These are phyloP conservation scores for Paragyromitra xinjiangensis DNA, from an alignment of 495 filamentous ascomycete species.

Conservation along the genomic window DNA sequence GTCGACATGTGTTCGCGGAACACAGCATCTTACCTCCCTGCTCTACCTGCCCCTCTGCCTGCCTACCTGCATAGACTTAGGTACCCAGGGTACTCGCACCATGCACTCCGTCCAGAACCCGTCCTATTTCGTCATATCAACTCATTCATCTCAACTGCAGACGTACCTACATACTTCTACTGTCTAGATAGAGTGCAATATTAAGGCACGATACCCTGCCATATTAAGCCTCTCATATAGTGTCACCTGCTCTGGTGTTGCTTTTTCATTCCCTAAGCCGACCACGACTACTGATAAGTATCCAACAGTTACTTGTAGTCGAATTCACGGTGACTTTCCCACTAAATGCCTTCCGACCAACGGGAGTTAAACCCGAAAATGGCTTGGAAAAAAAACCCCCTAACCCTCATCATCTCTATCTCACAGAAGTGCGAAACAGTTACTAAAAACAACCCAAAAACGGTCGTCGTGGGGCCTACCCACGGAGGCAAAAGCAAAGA, in stretches of 20 bases:
- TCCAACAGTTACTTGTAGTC: neutral
- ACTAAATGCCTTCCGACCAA: neutral
- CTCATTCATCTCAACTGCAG: constrained; percentile 10
- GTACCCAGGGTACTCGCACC: neutral
- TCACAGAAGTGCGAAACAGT: neutral
- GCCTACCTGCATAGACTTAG: constrained; percentile 32
- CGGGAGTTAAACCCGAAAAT: constrained; percentile 1
- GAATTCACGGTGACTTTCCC: neutral
- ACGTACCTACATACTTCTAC: constrained; percentile 15
- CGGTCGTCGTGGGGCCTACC: neutral
- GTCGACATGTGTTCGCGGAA: neutral
- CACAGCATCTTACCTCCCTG: neutral
- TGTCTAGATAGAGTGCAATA: constrained; percentile 9
- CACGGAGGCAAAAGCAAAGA: constrained; percentile 1
- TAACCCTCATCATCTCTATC: neutral
- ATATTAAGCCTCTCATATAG: constrained; percentile 43
- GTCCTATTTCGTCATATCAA: constrained; percentile 16
- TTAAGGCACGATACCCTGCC: constrained; percentile 31
- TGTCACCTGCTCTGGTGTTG: constrained; percentile 34
- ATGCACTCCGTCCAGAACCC: constrained; percentile 12
- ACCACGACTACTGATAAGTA: constrained; percentile 7
- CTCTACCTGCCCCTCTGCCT: constrained; percentile 3
- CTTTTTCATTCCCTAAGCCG: constrained; percentile 21
- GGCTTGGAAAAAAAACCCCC: neutral
- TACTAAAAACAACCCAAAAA: constrained; percentile 25